Base-by-base conservation (phyloP, 75 land plant genomes). In the Ceratopteris richardii region DNA sequence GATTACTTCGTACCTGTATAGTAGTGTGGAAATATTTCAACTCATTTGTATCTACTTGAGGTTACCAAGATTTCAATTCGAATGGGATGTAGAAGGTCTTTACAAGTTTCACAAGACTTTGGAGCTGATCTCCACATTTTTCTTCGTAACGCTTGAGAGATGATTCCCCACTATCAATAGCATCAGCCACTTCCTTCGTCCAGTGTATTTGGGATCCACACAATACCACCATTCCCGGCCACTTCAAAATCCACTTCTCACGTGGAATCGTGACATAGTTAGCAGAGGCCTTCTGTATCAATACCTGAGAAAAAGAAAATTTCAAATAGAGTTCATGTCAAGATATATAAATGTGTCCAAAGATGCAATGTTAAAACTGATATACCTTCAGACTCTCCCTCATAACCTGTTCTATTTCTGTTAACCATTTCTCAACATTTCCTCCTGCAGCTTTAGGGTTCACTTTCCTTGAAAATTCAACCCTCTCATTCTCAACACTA, bases 161-260 rank as follows among this genome's bases (percentile, higher is more conserved):
- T 46, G 54, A 57, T 55, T 44, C 67, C 1, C 67, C 67, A 18
- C 12, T 31, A 9, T 20, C 28, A 56, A 65, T 65, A 16, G 70
- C 70, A 22, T 61, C 68, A 23, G 70, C 76, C 23, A 73, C 71
- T 31, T 73, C 76, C 51, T 22, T 60, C 27, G 76, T 73, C 76
- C 76, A 73, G 52, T 73, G 44, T 61, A 73, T 66, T 61, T 73
- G 76, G n/a, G 76, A 73, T 13, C 70, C 76, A 66, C 76, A 73
- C 44, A 73, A 53, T 13, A 73, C 76, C 22, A 73, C 55, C 71
- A 59, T 59, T 2, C 76, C 76, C 19, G 76, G 76, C 76, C 76
- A 73, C 33, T 44, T 42, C 13, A 73, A 31, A 0, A 73, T 61
- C 76, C 76, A 73, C 31, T 61, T 57, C 42, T 42, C 50, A 26